Evolutionary conservation across 1,284 basidiomycete genomes (phyloP).

Genomic region (Cryptococcus jaspeensis): DNA sequence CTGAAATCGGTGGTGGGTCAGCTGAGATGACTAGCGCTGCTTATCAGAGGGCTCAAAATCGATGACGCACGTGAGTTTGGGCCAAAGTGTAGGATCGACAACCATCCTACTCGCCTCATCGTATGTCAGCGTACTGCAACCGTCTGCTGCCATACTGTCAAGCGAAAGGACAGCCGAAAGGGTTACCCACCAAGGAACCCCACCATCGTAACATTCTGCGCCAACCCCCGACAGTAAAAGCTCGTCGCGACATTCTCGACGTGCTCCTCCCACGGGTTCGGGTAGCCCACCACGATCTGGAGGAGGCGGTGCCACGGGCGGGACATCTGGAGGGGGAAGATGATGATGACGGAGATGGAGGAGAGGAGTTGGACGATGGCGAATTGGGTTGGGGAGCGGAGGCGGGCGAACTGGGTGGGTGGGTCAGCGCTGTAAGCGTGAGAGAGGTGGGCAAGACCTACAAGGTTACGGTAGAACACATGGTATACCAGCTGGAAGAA

Average conservation of each 20-base stretch:
- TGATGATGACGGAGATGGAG: constrained; percentile 56
- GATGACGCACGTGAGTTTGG: constrained; percentile 50
- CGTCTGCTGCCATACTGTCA: neutral
- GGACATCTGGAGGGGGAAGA: constrained; percentile 59
- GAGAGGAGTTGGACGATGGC: constrained; percentile 57
- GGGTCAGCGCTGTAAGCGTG: neutral
- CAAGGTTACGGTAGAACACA: constrained; percentile 51
- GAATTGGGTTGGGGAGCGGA: constrained; percentile 52
- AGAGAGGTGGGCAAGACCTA: constrained; percentile 15
- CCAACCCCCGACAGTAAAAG: constrained; percentile 58
- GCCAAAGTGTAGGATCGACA: constrained; percentile 57
- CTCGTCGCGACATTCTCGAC: constrained; percentile 53
- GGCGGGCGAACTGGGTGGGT: constrained; percentile 39
- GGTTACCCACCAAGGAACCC: constrained; percentile 49
- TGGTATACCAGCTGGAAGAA: constrained; percentile 54
- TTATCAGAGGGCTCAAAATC: neutral
- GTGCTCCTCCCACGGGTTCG: constrained; percentile 56
- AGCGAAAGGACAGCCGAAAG: neutral
- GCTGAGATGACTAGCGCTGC: neutral
- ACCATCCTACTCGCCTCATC: constrained; percentile 38
- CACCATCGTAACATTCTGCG: constrained; percentile 59
- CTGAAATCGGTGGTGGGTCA: constrained; percentile 7
- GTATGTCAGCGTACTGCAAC: neutral
- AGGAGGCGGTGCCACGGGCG: constrained; percentile 50
- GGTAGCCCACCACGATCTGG: constrained; percentile 53